Percentiles rank a stretch among this genome's conserved stretches.
These are phyloP conservation scores for Lunularia cruciata DNA, from an alignment of 225 moss, liverwort and hornwort species.

Conservation along the genomic window DNA sequence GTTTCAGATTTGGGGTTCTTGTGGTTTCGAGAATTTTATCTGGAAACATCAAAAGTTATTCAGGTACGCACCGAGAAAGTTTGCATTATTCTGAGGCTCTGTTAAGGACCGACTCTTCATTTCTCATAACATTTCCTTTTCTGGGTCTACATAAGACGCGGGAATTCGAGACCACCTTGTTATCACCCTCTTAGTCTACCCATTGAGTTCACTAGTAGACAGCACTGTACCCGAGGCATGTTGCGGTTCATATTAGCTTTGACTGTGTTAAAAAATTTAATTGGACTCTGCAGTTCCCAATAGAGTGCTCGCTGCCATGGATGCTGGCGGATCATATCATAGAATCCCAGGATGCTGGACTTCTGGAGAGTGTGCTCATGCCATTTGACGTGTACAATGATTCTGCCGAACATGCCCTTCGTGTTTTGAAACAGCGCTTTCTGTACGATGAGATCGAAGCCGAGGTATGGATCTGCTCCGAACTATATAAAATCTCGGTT, in stretches of 20 bases:
- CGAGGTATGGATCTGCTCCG: constrained; percentile 75
- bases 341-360: constrained; percentile 74
- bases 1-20: constrained; percentile 89
- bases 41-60: constrained; percentile 94
- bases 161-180: no score
- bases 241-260: no score
- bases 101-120: no score
- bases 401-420: constrained; percentile 82
- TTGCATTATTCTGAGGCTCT: no score
- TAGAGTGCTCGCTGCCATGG: constrained; percentile 97
- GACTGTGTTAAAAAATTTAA: background rate
- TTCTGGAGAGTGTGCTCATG: constrained; percentile 84
- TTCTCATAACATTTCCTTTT: no score
- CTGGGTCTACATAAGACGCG: no score
- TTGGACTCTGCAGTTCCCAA: constrained; percentile 69
- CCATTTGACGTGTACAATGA: constrained; percentile 96
- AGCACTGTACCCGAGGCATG: no score
- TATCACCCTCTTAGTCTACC: no score
- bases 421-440: constrained; percentile 80
- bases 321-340: constrained; percentile 95
- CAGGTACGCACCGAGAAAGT: constrained; percentile 53
- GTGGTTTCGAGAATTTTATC: constrained; percentile 98
- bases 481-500: background rate
- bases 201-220: no score
- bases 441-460: constrained; percentile 98